Base-by-base conservation (phyloP, 768 basidiomycete species). In the Phlegmacium glaucopus region DNA sequence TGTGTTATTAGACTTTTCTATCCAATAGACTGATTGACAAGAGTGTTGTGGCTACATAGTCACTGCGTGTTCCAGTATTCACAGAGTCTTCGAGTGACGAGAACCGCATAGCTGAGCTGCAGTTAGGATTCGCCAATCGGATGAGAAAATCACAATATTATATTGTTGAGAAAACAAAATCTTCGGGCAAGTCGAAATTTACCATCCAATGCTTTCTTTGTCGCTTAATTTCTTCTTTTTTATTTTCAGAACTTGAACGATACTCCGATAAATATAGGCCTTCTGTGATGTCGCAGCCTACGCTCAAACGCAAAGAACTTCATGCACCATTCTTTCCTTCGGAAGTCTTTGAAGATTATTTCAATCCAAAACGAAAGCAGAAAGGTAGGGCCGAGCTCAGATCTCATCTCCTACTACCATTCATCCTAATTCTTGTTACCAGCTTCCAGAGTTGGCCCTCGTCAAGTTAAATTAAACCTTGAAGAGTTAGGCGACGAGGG, bases 261-360 rank as follows among this genome's bases (percentile, higher is more conserved):
- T 93, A 90, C 61, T 90, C 88, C 13, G 90, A 93, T 66, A 89
- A 87, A 65, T 90, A 91, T 62, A 77, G 83, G 6, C 80, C 83
- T 2, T 82, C 81, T 7, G 62, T 71, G 6, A 59, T 74, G 6
- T 74, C 77, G 1, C 82, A 83, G 47, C 87, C 89, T 9, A 70
- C 77, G 32, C 71, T 93, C 49, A 86, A 83, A 61, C 75, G 80
- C 42, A 81, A 77, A 53, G 82, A 88, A 22, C 68, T 93, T 4
- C 79, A 90, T 50, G 75, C 77, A 45, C 77, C 85, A 0, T 91
- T 89, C 70, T 93, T 93, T 55, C 90, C 90, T 5, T 61, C 72
- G 11, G 83, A 83, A 34, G 76, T 93, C 38, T 84, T 90, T 47
- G 87, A 90, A 34, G 75, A 74, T 9, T 87, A 88, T 61, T 93